Evolutionary conservation across 164 flowering plant species (phyloP).

Genomic region (Echeveria elegans): DNA sequence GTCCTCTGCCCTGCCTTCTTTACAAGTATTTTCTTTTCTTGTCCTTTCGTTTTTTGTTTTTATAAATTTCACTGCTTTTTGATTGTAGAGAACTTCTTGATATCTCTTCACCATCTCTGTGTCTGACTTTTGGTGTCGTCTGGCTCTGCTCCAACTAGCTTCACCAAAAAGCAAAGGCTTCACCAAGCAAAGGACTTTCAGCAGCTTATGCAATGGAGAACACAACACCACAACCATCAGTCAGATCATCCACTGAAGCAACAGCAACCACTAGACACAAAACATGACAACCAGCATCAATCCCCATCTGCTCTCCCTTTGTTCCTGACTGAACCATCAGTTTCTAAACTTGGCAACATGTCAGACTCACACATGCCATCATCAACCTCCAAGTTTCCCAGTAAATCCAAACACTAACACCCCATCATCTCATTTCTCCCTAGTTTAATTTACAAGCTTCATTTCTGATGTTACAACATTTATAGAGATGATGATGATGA

Average conservation of each 20-base stretch:
- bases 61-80: too few species aligned
- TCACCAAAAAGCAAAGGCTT: constrained; percentile 4
- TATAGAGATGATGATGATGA: constrained; percentile 21
- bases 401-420: constrained; percentile 21
- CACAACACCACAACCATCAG: constrained; percentile 31
- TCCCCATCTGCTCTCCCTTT: constrained; percentile 49
- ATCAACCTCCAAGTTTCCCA: constrained; percentile 31
- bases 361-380: constrained; percentile 35
- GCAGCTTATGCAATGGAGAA: constrained; percentile 67
- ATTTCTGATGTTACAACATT: not conserved
- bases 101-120: not conserved
- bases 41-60: constrained; percentile 11
- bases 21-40: too few species aligned
- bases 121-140: too few species aligned
- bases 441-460: not conserved
- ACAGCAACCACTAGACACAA: not conserved
- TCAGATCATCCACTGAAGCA: constrained; percentile 42
- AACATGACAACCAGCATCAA: constrained; percentile 11
- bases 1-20: too few species aligned
- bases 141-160: constrained; percentile 9
- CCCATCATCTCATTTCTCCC: constrained; percentile 1
- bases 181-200: constrained; percentile 55
- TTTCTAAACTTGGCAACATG: constrained; percentile 29
- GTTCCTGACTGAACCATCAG: constrained; percentile 45
- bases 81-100: too few species aligned